phyloP scores from a whole-genome alignment of 2,329 filamentous ascomycete species.

The Neophaeococcomyces mojaviensis region DNA sequence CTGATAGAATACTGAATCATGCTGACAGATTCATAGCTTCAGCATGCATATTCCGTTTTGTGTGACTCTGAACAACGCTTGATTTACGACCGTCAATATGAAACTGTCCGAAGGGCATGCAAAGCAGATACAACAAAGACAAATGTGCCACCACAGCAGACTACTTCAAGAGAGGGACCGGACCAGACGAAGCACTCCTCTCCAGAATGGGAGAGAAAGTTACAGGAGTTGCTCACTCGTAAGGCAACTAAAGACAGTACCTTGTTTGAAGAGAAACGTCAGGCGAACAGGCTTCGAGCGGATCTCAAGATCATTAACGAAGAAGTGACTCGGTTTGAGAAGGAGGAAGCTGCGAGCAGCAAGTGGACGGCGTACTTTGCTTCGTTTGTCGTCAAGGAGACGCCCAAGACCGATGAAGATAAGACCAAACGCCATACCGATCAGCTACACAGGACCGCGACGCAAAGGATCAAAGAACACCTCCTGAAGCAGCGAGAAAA shows the following conservation, averaged over 20 bases:
- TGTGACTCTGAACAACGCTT: background rate
- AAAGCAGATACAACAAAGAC: too few relatives aligned
- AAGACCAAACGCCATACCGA: background rate
- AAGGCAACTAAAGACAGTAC: too few relatives aligned
- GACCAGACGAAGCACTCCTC: too few relatives aligned
- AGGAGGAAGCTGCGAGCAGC: background rate
- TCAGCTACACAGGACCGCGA: background rate
- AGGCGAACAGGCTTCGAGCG: too few relatives aligned
- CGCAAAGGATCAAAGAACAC: background rate
- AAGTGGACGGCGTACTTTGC: background rate
- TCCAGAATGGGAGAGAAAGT: too few relatives aligned
- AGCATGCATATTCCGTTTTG: background rate
- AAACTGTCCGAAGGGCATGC: too few relatives aligned
- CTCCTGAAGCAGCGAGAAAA: background rate
- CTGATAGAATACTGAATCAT: background rate
- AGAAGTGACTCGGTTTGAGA: background rate
- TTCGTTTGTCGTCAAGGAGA: background rate
- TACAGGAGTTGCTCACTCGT: too few relatives aligned
- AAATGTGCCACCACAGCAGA: too few relatives aligned
- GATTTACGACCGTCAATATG: background rate
- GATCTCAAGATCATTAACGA: too few relatives aligned
- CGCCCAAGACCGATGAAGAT: background rate
- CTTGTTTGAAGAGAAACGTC: too few relatives aligned
- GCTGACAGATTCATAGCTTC: background rate
- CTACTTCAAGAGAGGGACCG: too few relatives aligned